Conservation (phyloP, 2,329 filamentous ascomycete species). For the Amauroascus niger region DNA sequence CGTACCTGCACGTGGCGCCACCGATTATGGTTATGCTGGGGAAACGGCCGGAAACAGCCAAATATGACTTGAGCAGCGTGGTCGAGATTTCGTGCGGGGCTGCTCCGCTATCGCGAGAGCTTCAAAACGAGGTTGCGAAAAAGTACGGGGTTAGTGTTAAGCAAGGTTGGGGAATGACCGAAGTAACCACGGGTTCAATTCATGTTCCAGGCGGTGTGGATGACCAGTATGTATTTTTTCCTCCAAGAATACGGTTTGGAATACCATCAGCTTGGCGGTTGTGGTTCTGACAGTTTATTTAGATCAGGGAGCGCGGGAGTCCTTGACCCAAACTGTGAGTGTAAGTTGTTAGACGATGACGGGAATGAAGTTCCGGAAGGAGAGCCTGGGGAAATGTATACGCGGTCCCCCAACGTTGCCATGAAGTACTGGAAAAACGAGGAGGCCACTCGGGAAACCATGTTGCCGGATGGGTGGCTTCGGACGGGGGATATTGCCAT, state of each 20-base stretch:
- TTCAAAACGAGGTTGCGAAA: slow-evolving; percentile 64
- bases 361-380: slow-evolving; percentile 43
- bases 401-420: slow-evolving; percentile 55
- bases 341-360: slow-evolving; percentile 45
- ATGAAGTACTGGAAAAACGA: slow-evolving; percentile 53
- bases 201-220: slow-evolving; percentile 35
- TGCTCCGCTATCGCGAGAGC: slow-evolving; percentile 68
- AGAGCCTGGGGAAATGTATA: slow-evolving; percentile 57
- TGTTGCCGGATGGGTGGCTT: slow-evolving; percentile 66
- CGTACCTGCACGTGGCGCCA: slow-evolving; percentile 70
- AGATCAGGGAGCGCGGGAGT: slow-evolving; percentile 43
- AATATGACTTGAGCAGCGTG: slow-evolving; percentile 68
- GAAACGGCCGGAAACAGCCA: slow-evolving; percentile 65
- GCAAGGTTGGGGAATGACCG: slow-evolving; percentile 82
- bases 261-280: not conserved
- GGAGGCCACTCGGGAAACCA: slow-evolving; percentile 46
- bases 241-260: not conserved
- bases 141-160: slow-evolving; percentile 65
- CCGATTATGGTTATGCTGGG: slow-evolving; percentile 70
- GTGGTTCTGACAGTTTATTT: not conserved
- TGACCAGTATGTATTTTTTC: slow-evolving; percentile 24
- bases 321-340: slow-evolving; percentile 46
- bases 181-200: slow-evolving; percentile 39
- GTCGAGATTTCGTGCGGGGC: slow-evolving; percentile 80
- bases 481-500: slow-evolving; percentile 80